Evolutionary conservation across 371 early-diverging fungal species (phyloP).

Genomic region (Cokeromyces recurvatus): DNA sequence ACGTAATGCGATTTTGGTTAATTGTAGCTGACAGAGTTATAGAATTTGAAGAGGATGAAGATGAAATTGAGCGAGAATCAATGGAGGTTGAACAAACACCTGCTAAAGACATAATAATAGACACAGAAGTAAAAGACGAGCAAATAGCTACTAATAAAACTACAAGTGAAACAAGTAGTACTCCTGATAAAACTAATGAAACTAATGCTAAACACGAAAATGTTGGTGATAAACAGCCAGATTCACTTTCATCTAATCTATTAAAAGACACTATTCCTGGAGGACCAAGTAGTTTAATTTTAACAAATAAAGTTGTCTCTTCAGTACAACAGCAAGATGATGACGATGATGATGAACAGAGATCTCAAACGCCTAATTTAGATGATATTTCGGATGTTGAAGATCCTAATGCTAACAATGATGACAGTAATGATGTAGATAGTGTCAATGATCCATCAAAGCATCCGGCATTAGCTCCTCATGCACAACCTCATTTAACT

Average conservation of each 20-base stretch:
- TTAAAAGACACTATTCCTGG: conserved; percentile 11
- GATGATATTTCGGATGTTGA: conserved; percentile 43
- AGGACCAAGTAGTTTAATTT: conserved; percentile 9
- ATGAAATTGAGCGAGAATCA: conserved; percentile 13
- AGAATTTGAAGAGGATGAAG: conserved; percentile 42
- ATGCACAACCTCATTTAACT: conserved; percentile 30
- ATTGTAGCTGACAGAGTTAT: conserved; percentile 39
- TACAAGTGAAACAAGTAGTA: background rate
- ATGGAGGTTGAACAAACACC: conserved; percentile 11
- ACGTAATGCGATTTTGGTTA: conserved; percentile 25
- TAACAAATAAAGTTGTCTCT: conserved; percentile 11
- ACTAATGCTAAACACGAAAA: background rate
- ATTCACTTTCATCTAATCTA: too few species aligned
- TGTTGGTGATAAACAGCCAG: too few species aligned
- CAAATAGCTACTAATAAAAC: background rate
- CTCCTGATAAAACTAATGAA: background rate
- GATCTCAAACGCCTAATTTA: conserved; percentile 40
- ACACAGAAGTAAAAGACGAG: background rate
- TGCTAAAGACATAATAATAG: too few species aligned
- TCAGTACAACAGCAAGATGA: conserved; percentile 10
- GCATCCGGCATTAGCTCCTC: conserved; percentile 42
- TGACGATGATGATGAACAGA: conserved; percentile 26
- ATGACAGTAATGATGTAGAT: conserved; percentile 26
- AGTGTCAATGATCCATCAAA: conserved; percentile 36
- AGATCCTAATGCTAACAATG: conserved; percentile 25